Conservation (phyloP, 2,329 filamentous ascomycete species). For the Diplodia intermedia region DNA sequence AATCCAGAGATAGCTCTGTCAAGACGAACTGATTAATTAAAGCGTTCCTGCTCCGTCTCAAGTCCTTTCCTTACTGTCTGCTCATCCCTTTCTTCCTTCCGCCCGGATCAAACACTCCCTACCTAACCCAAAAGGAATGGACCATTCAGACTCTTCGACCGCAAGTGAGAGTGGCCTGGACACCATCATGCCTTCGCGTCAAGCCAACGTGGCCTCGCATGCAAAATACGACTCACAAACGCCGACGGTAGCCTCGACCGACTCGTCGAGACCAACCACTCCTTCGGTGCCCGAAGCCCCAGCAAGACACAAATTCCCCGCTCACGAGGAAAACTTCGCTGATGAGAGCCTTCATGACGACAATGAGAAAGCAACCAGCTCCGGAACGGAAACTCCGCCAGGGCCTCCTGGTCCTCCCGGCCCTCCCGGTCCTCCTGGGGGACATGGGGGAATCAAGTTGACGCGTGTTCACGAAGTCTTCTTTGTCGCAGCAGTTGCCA, state of each 20-base stretch:
- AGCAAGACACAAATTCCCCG: neutral
- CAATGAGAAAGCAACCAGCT: neutral
- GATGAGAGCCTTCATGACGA: neutral
- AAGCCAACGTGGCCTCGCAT: neutral
- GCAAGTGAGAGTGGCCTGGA: conserved; percentile 5
- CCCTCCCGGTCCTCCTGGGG: neutral
- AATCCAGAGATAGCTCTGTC: neutral
- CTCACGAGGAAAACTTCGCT: neutral
- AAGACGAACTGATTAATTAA: neutral
- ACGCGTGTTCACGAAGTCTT: conserved; percentile 37
- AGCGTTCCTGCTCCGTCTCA: neutral
- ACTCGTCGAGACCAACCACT: neutral
- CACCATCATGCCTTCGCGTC: neutral
- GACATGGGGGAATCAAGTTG: conserved; percentile 35
- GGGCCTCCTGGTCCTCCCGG: neutral
- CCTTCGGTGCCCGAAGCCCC: conserved; percentile 2
- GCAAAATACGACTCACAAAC: conserved; percentile 6
- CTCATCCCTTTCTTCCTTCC: neutral
- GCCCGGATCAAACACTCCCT: neutral
- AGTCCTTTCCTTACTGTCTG: neutral
- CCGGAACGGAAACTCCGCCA: neutral
- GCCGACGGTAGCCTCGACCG: neutral
- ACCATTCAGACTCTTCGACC: neutral
- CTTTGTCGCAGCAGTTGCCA: conserved; percentile 42
- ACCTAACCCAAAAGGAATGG: neutral